phyloP scores from a whole-genome alignment of 345 rosid species.

The Eucalyptus regnans region DNA sequence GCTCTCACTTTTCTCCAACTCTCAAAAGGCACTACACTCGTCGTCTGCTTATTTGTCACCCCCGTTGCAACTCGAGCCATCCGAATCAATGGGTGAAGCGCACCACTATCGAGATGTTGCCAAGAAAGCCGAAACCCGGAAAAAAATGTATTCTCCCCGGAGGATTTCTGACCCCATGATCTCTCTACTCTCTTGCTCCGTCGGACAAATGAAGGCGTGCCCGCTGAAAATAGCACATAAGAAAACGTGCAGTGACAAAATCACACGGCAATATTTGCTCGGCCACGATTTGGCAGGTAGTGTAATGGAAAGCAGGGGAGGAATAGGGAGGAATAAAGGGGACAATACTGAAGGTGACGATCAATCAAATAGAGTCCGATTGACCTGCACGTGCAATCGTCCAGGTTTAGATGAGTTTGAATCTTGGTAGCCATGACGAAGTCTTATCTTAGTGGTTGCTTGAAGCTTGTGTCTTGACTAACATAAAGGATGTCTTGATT shows the following conservation, averaged over 20 bases:
- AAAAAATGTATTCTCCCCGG: background rate
- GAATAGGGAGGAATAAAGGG: background rate
- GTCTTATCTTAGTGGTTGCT: background rate
- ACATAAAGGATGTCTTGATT: background rate
- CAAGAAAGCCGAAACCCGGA: background rate
- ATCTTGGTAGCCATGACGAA: background rate
- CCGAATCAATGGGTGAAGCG: background rate
- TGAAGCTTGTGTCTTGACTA: background rate
- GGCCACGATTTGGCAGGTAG: background rate
- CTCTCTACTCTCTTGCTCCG: background rate
- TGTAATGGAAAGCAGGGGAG: background rate
- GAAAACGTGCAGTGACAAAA: background rate
- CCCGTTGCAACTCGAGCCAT: background rate
- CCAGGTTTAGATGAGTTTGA: background rate
- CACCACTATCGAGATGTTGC: background rate
- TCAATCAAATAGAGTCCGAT: background rate
- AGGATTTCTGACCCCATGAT: conserved; percentile 6
- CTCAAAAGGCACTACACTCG: background rate
- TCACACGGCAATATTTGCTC: background rate
- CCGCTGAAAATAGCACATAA: background rate
- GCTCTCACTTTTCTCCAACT: background rate
- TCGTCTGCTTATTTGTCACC: conserved; percentile 2
- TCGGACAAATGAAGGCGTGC: background rate
- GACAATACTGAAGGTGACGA: background rate
- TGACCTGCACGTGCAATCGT: background rate